phyloP scores from a whole-genome alignment of 1,139 yeast species.

The Yamadazyma triangularis region DNA sequence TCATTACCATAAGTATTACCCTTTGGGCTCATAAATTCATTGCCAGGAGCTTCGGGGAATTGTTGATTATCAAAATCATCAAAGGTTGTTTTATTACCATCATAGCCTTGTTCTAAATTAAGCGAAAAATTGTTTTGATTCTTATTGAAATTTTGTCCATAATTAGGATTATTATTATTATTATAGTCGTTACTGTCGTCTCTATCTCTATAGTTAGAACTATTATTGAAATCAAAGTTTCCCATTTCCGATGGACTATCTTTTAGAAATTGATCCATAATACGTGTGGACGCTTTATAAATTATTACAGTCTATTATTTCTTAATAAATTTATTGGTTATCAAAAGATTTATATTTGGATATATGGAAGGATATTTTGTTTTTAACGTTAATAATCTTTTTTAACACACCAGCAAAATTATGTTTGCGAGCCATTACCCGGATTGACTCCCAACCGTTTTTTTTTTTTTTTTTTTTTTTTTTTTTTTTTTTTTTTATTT shows the following conservation, averaged over 20 bases:
- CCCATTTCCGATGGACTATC: conserved; percentile 31
- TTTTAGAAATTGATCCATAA: conserved; percentile 36
- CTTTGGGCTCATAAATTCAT: conserved; percentile 13
- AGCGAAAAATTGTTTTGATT: conserved; percentile 7
- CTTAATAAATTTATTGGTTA: too few relatives aligned
- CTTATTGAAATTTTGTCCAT: neutral
- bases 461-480: too few relatives aligned
- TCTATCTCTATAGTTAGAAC: neutral
- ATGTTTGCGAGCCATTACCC: neutral
- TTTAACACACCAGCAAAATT: neutral
- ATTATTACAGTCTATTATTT: too few relatives aligned
- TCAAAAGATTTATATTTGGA: too few relatives aligned
- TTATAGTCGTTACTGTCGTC: too few relatives aligned
- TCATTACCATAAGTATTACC: conserved; percentile 6
- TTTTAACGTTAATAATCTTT: neutral
- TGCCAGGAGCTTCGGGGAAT: conserved; percentile 12
- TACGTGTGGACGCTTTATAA: too few relatives aligned
- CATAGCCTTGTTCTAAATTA: conserved; percentile 13
- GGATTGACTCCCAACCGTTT: too few relatives aligned
- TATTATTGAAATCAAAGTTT: neutral
- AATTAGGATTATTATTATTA: too few relatives aligned
- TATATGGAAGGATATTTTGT: neutral
- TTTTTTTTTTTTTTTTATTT: too few relatives aligned
- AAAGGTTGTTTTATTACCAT: conserved; percentile 6
- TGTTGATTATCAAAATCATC: conserved; percentile 7